These are phyloP conservation scores for Agrostemma githago DNA, from an alignment of 148 eudicot genomes.

Conservation along the genomic window DNA sequence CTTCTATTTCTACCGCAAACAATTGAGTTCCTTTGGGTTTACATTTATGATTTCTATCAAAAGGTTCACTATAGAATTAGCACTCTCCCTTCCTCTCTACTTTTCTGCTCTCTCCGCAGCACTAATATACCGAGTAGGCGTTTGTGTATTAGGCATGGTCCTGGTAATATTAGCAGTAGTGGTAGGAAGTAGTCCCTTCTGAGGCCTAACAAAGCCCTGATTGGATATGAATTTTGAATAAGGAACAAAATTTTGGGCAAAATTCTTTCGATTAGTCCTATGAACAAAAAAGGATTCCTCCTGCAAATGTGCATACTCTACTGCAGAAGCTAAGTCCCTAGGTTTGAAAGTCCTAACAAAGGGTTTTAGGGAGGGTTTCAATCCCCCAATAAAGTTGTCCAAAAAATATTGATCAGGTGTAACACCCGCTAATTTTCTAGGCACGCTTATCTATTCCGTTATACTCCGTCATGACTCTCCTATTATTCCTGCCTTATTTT, in stretches of 20 bases:
- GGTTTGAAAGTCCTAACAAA: background rate
- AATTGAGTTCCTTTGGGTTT: background rate
- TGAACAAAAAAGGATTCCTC: background rate
- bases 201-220: background rate
- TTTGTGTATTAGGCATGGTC: background rate
- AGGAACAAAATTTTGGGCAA: background rate
- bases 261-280: background rate
- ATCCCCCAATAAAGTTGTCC: background rate
- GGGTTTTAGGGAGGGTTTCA: background rate
- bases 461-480: too few species aligned
- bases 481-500: too few species aligned
- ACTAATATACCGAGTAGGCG: background rate
- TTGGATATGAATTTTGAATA: background rate
- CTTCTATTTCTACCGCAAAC: background rate
- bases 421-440: too few species aligned
- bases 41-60: background rate
- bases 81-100: background rate
- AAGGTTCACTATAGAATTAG: background rate
- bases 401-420: background rate
- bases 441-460: too few species aligned
- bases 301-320: background rate
- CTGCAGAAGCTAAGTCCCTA: background rate
- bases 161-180: background rate
- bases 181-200: too few species aligned
- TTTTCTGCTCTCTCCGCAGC: background rate